Percentiles rank a stretch among this genome's conserved stretches.
Conservation (phyloP, 768 basidiomycete genomes). For the Plicaturopsis crispa region DNA sequence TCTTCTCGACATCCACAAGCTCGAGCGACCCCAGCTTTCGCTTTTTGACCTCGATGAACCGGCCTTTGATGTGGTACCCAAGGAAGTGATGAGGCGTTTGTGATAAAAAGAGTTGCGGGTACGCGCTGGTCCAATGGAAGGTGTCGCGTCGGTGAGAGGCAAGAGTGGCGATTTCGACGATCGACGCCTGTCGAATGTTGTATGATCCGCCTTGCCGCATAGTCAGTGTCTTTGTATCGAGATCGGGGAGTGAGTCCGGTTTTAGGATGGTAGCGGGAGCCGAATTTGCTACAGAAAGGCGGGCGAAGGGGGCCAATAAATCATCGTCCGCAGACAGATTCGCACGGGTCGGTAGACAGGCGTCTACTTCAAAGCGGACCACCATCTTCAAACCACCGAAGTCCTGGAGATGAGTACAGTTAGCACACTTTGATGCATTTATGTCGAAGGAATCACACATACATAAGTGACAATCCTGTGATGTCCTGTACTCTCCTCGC, state of each 20-base stretch:
- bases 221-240: conserved; percentile 12
- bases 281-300: conserved; percentile 10
- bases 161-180: conserved; percentile 29
- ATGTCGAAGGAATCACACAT: conserved; percentile 15
- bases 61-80: conserved; percentile 31
- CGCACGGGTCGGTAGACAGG: conserved; percentile 8
- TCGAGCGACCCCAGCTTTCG: conserved; percentile 17
- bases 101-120: conserved; percentile 43
- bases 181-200: conserved; percentile 25
- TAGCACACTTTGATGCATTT: no score
- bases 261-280: conserved; percentile 1
- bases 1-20: conserved; percentile 13
- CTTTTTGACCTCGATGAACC: conserved; percentile 24
- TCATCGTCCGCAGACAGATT: conserved; percentile 10
- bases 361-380: conserved; percentile 54
- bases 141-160: conserved; percentile 10
- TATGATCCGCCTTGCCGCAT: conserved; percentile 17
- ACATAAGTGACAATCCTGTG: conserved; percentile 61
- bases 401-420: conserved; percentile 32
- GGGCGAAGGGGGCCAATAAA: conserved; percentile 17
- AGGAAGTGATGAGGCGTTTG: conserved; percentile 35
- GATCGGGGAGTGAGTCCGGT: no score
- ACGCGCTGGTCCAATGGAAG: conserved; percentile 35
- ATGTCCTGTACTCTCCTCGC: conserved; percentile 46
- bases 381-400: conserved; percentile 50